phyloP scores from a whole-genome alignment of 495 filamentous ascomycete genomes.

The Daldinia vernicosa region DNA sequence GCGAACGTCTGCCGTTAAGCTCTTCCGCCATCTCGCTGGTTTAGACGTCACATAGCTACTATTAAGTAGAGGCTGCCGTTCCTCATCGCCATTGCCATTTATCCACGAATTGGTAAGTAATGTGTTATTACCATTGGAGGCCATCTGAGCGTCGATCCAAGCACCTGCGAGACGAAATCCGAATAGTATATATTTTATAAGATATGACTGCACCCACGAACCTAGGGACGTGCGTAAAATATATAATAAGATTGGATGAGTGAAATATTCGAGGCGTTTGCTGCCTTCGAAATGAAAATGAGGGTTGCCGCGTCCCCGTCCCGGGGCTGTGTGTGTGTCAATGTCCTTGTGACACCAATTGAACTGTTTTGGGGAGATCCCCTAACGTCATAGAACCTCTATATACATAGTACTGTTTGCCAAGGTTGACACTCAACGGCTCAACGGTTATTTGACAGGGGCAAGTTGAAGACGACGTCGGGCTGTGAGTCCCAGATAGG shows the following conservation, averaged over 20 bases:
- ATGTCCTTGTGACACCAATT: not conserved
- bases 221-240: not conserved
- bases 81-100: constrained; percentile 44
- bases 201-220: not conserved
- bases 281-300: not conserved
- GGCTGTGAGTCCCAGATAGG: constrained; percentile 30
- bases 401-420: not conserved
- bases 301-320: constrained; percentile 9
- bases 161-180: too few species aligned
- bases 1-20: constrained; percentile 60
- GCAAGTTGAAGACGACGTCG: not conserved
- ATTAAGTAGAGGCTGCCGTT: constrained; percentile 53
- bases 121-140: constrained; percentile 39
- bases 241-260: not conserved
- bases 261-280: not conserved
- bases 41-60: constrained; percentile 21
- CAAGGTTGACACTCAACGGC: constrained; percentile 4
- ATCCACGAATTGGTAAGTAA: constrained; percentile 18
- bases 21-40: constrained; percentile 44
- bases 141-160: constrained; percentile 15
- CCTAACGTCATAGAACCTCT: not conserved
- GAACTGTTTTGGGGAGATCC: not conserved
- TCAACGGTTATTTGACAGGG: constrained; percentile 7
- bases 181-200: too few species aligned
- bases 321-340: not conserved